Evolutionary conservation across 2,329 filamentous ascomycete genomes (phyloP).

Genomic region (Cladosporium halotolerans): DNA sequence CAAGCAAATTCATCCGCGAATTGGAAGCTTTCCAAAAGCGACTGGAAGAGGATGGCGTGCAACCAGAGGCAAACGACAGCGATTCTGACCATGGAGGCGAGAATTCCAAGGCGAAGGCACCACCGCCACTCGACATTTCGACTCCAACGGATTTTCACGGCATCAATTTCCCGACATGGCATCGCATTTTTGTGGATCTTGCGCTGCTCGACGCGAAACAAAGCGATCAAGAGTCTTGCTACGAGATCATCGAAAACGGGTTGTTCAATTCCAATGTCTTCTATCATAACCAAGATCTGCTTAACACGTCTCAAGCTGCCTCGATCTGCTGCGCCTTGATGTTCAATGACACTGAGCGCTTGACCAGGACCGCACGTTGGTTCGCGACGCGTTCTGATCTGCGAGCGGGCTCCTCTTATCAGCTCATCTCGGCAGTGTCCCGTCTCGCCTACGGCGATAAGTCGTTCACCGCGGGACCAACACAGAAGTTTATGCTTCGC

Average conservation of each 20-base stretch:
- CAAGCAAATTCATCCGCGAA: slow-evolving; percentile 21
- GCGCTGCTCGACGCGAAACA: slow-evolving; percentile 67
- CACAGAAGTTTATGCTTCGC: slow-evolving; percentile 84
- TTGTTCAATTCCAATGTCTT: slow-evolving; percentile 74
- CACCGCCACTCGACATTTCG: slow-evolving; percentile 5
- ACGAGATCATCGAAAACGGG: slow-evolving; percentile 71
- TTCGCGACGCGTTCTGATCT: slow-evolving; percentile 67
- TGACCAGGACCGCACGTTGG: slow-evolving; percentile 68
- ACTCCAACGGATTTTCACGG: slow-evolving; percentile 60
- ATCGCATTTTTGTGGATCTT: slow-evolving; percentile 85
- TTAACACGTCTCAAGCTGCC: slow-evolving; percentile 23
- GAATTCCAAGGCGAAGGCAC: slow-evolving; percentile 9
- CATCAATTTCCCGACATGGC: slow-evolving; percentile 76
- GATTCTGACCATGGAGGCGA: slow-evolving; percentile 17
- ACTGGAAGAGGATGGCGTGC: slow-evolving; percentile 32
- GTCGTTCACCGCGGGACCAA: slow-evolving; percentile 73
- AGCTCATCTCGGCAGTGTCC: slow-evolving; percentile 74
- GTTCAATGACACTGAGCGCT: slow-evolving; percentile 69
- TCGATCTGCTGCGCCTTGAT: slow-evolving; percentile 66
- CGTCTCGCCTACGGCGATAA: slow-evolving; percentile 66
- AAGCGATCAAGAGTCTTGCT: slow-evolving; percentile 64
- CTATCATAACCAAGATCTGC: slow-evolving; percentile 46
- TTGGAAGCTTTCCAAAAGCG: slow-evolving; percentile 36
- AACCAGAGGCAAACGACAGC: slow-evolving; percentile 5
- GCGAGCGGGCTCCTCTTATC: slow-evolving; percentile 74